Conservation (phyloP, 768 basidiomycete genomes). For the Suillus alpinus region DNA sequence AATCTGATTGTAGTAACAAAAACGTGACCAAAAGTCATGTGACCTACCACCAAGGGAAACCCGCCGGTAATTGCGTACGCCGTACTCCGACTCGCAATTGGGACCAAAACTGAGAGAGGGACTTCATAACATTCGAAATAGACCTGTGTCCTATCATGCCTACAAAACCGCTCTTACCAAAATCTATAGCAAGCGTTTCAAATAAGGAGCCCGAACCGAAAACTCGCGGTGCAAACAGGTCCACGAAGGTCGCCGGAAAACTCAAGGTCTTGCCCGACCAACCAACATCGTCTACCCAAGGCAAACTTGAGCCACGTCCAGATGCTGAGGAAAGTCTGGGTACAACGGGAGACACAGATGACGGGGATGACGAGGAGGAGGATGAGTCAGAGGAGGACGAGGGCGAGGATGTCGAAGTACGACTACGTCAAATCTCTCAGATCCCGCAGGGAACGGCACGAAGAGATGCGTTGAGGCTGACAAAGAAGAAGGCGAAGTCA, state of each 20-base stretch:
- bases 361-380: slow-evolving; percentile 57
- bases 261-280: slow-evolving; percentile 88
- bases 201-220: slow-evolving; percentile 34
- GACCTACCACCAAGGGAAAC: background rate
- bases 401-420: slow-evolving; percentile 56
- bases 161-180: slow-evolving; percentile 30
- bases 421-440: slow-evolving; percentile 70
- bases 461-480: slow-evolving; percentile 83
- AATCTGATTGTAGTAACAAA: too few relatives aligned
- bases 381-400: slow-evolving; percentile 57
- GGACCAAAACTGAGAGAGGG: background rate
- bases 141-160: slow-evolving; percentile 19
- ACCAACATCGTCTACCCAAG: slow-evolving; percentile 45
- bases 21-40: background rate
- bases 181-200: slow-evolving; percentile 21
- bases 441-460: slow-evolving; percentile 94
- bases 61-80: too few relatives aligned
- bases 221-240: slow-evolving; percentile 69
- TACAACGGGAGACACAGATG: slow-evolving; percentile 64
- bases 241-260: slow-evolving; percentile 81
- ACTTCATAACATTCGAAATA: background rate
- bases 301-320: slow-evolving; percentile 15
- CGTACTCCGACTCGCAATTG: background rate
- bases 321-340: slow-evolving; percentile 43
- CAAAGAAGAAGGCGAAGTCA: slow-evolving; percentile 92